Base-by-base conservation (phyloP, 495 filamentous ascomycete genomes). In the Aspergillus diversus region DNA sequence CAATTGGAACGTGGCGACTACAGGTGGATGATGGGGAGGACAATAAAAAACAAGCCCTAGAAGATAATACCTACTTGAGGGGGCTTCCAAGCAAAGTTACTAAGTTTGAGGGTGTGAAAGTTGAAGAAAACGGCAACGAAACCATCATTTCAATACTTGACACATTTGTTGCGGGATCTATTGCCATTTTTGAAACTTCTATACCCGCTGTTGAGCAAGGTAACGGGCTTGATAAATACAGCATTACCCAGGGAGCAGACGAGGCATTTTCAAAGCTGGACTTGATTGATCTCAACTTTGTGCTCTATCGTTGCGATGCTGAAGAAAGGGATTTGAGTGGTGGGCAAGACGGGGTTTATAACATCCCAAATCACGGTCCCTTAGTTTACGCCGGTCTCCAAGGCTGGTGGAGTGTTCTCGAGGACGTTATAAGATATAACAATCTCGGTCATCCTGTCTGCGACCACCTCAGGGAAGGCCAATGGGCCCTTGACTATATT, bases 371-470 rank as follows among this genome's bases (percentile, higher is more conserved):
- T 0, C 78, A 90, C 68, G 96, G 93, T 5, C 82, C 90, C 52
- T 81, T 97, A 47, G 91, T 97, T 16, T 99, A 99, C 74, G 93
- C 96, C 60, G 96, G 96, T 50, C 83, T 99, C 33, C 96, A 99
- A 73, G 96, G 96, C 13, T 99, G 95, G 95, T 97, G 93, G 95
- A 97, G 92, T 72, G 80, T 96, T 7, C 81, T 99, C 46, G 89
- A 91, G 66, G 81, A 90, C 61, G 87, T 98, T 64, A 91, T 97
- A 75, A 83, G 81, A 43, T 87, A 95, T 61, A 99, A 99, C 69
- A 83, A 99, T 72, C 84, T 99, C 8, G 95, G 90, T 7, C 96
- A 98, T 71, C 90, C 96, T 7, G 79, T 99, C 3, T 97, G 94
- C 71, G 87, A 97, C 65, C 91, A 99, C 73, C 83, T 99, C 16